phyloP scores from a whole-genome alignment of 2,329 filamentous ascomycete species.

The Colletotrichum sp. region DNA sequence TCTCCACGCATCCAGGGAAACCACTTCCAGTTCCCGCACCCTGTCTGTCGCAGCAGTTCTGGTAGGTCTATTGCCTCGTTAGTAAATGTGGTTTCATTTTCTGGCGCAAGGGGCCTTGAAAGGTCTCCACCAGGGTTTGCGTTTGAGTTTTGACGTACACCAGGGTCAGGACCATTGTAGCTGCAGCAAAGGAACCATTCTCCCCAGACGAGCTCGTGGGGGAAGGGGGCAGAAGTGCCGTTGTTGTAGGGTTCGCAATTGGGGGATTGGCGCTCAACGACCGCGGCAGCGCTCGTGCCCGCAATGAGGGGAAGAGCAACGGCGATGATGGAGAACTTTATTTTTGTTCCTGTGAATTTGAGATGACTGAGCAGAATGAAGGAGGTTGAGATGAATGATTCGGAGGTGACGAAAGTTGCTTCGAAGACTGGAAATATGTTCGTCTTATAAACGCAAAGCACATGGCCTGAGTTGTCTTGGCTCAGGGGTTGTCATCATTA shows the following conservation, averaged over 20 bases:
- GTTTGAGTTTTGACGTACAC: not conserved
- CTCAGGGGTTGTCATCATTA: not conserved
- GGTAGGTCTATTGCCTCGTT: not conserved
- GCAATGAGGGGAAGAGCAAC: not conserved
- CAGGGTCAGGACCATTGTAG: not conserved
- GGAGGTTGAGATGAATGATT: not conserved
- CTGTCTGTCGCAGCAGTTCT: not conserved
- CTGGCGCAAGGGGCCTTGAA: not conserved
- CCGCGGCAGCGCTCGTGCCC: not conserved
- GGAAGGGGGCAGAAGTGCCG: not conserved
- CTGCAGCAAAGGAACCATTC: not conserved
- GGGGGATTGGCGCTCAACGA: not conserved
- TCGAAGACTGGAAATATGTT: not conserved
- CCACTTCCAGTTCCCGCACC: not conserved
- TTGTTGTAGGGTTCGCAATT: not conserved
- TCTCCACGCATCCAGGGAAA: not conserved
- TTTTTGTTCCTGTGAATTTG: not conserved
- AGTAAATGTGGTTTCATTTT: not conserved
- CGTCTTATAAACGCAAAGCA: not conserved
- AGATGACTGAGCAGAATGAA: not conserved
- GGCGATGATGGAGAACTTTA: not conserved
- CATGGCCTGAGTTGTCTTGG: not conserved
- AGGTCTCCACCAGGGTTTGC: not conserved
- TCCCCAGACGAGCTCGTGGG: not conserved
- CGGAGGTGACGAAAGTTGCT: rapidly evolving